Evolutionary conservation across 2,329 filamentous ascomycete species (phyloP), one percentile per base, ranked within the genome.

Genomic region (Ophiostoma perfectum): DNA sequence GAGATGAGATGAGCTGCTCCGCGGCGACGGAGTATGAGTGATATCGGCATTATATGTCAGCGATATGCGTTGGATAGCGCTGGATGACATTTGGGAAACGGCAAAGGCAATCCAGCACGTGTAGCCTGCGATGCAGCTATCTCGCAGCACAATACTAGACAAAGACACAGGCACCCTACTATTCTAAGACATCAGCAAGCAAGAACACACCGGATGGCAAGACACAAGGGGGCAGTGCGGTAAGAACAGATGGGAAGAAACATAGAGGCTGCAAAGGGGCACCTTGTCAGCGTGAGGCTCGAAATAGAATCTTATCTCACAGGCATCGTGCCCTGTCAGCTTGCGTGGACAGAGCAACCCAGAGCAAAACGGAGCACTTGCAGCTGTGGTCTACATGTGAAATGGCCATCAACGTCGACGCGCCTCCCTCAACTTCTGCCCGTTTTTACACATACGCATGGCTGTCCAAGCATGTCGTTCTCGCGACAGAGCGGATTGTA

Each of bases 381-480:
- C 27, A 27, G 27, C 27, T 27, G 2, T 27, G 27, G 27, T 27
- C 27, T 27, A 27, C 27, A 27, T 27, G 27, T 27, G 27, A 27
- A 27, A 27, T 27, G 27, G 27, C 27, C 27, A 27, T 27, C 27
- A 2, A 27, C 27, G 1, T 27, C 27, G 27, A 58, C 52, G 52
- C 52, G 52, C 52, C 52, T 58, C 27, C 6, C 27, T 44, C 42
- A 44, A 44, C 5, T 38, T 60, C 8, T 38, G 9, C 11, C 55
- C 55, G 52, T 60, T 60, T 58, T 60, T 60, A 60, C 52, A 38
- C n/a, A 39, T 39, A 2, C 27, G 38, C 52, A 58, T 58, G 55
- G 38, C 27, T 60, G 55, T 60, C n/a, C 9, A 58, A 27, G 27
- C 27, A 27, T 27, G 27, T 27, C 49, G 49, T 18, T 47, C 45